Conservation (phyloP, 2,329 filamentous ascomycete genomes). For the Nemania serpens region DNA sequence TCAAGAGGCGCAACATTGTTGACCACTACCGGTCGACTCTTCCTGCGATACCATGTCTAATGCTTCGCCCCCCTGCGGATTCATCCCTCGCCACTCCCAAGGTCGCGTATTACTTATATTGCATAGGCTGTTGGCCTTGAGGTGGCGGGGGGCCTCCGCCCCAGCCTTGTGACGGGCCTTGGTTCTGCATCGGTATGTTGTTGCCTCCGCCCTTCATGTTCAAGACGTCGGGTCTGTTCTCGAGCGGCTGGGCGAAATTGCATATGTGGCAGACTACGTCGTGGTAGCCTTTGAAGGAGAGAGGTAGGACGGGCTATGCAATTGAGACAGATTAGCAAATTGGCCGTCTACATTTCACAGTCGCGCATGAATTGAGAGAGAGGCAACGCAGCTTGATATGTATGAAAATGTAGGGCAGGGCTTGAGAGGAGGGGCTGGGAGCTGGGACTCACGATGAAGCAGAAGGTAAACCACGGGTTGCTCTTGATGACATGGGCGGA, state of each 20-base stretch:
- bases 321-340: conserved; percentile 15
- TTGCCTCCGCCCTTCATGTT: conserved; percentile 51
- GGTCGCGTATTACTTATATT: conserved; percentile 29
- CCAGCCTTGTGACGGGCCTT: conserved; percentile 32
- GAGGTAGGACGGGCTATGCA: conserved; percentile 68
- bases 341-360: neutral
- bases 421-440: neutral
- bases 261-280: conserved; percentile 77
- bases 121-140: conserved; percentile 36
- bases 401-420: neutral
- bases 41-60: neutral
- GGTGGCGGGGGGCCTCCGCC: conserved; percentile 25
- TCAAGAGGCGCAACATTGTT: too few species aligned
- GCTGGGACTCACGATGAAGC: conserved; percentile 65
- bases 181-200: conserved; percentile 45
- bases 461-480: conserved; percentile 78
- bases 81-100: neutral
- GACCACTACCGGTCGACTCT: too few species aligned
- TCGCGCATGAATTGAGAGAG: neutral
- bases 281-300: conserved; percentile 68
- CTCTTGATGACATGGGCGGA: conserved; percentile 64
- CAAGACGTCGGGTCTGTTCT: conserved; percentile 60
- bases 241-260: conserved; percentile 72
- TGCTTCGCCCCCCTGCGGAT: neutral
- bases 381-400: neutral